Evolutionary conservation across 2,329 filamentous ascomycete species (phyloP), one percentile per base, ranked within the genome.

Genomic region (Fusarium sp.): DNA sequence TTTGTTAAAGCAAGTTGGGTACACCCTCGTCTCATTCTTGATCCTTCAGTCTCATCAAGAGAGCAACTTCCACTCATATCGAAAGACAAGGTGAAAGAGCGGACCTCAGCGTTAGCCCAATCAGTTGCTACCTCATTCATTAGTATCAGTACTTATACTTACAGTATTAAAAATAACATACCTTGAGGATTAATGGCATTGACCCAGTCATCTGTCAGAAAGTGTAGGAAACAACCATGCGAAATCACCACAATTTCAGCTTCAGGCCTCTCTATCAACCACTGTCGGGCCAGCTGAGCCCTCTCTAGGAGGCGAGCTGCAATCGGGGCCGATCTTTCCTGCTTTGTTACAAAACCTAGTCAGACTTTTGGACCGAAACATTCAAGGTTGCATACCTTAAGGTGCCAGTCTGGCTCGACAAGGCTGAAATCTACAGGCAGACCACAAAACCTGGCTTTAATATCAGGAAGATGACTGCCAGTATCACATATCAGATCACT

Each of bases 211-310:
- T 63, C 36, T 7, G 61, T 60, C 8, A 63, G 54, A 24, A 60
- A 63, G 33, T 63, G 61, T 10, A 63, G 26, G 26, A 63, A 63
- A 15, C 61, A 63, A 6, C 61, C 54, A 59, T 63, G 61, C 1
- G 54, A 48, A 60, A 63, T 49, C 11, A 63, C 61, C 2, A 60
- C 61, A 10, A 63, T 49, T 24, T 63, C 61, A 7, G 15, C 24
- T 60, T 63, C 54, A 12, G 54, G 24, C 5, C 61, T 60, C 36
- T 42, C n/a, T 20, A 44, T 60, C 26, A 63, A 12, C 61, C 61
- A 63, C 4, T 12, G 15, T 18, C 44, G 55, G 26, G 44, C 61
- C 5, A 24, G 4, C 20, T 38, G 7, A 7, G 44, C 61, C 28
- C 61, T 49, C 15, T 42, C n/a, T 2, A 61, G 14, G 14, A 64